Evolutionary conservation across 83 land plant species (phyloP).

Genomic region (Picea abies): DNA sequence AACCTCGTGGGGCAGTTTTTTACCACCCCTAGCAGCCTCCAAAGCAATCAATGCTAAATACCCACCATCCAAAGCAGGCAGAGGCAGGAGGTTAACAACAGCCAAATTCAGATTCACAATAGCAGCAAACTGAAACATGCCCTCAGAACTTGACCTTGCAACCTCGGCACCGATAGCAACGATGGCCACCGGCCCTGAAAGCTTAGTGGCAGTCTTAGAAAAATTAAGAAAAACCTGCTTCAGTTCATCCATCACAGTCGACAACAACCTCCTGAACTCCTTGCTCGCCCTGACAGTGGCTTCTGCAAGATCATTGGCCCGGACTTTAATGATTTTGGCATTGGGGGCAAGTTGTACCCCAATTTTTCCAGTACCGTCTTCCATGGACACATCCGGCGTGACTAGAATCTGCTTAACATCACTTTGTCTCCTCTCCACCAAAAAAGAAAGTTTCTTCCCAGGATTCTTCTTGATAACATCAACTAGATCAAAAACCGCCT

Average conservation of each 20-base stretch:
- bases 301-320: slow-evolving; percentile 51
- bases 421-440: slow-evolving; percentile 44
- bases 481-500: slow-evolving; percentile 71
- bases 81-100: slow-evolving; percentile 85
- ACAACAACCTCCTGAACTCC: slow-evolving; percentile 70
- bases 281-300: slow-evolving; percentile 51
- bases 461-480: slow-evolving; percentile 73
- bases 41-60: slow-evolving; percentile 70
- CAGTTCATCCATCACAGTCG: slow-evolving; percentile 67
- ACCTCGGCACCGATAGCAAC: slow-evolving; percentile 99
- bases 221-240: slow-evolving; percentile 89
- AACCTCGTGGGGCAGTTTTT: slow-evolving; percentile 80
- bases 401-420: slow-evolving; percentile 31
- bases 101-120: slow-evolving; percentile 90
- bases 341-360: slow-evolving; percentile 94
- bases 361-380: slow-evolving; percentile 83
- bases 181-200: slow-evolving; percentile 96
- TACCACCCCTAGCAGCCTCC: slow-evolving; percentile 91
- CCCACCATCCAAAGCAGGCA: slow-evolving; percentile 97
- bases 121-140: slow-evolving; percentile 95
- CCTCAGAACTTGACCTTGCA: slow-evolving; percentile 74
- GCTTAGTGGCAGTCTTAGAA: slow-evolving; percentile 76
- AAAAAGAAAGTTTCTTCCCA: slow-evolving; percentile 40
- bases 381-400: slow-evolving; percentile 60
- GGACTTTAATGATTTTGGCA: slow-evolving; percentile 46